A percentile compares a stretch with the other conserved stretches of the same genome.
phyloP scores from a whole-genome alignment of 2,329 filamentous ascomycete species.

The Graphilbum sp. region DNA sequence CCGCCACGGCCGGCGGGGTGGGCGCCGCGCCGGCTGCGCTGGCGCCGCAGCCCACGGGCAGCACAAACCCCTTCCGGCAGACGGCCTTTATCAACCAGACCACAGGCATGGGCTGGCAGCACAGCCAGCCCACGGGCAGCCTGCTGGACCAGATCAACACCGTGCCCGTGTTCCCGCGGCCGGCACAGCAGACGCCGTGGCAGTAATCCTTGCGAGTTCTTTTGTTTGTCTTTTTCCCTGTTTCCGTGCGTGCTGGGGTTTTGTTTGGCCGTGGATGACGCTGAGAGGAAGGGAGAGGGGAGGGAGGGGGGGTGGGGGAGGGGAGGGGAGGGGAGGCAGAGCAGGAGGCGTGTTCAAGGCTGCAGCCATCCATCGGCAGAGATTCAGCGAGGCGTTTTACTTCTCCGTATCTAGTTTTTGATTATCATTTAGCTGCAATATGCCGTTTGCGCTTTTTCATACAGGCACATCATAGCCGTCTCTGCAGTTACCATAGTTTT shows the following conservation, averaged over 20 bases:
- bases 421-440: background rate
- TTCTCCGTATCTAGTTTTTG: background rate
- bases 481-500: no score
- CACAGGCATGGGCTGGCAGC: constrained; percentile 81
- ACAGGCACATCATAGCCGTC: no score
- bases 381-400: constrained; percentile 8
- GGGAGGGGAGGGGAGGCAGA: background rate
- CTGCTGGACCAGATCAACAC: constrained; percentile 66
- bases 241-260: no score
- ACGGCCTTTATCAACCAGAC: constrained; percentile 77
- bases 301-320: background rate
- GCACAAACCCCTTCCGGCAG: constrained; percentile 89
- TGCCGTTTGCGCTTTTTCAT: background rate
- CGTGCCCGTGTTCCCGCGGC: constrained; percentile 71
- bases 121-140: constrained; percentile 63
- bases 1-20: constrained; percentile 24
- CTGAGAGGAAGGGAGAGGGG: no score
- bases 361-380: background rate
- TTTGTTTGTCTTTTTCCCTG: constrained; percentile 1
- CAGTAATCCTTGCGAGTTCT: constrained; percentile 23
- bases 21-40: constrained; percentile 43
- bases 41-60: constrained; percentile 64
- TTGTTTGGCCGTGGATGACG: no score
- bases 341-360: background rate
- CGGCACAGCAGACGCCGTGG: constrained; percentile 47